phyloP scores from a whole-genome alignment of 177 flowering plant species.

The Vitis hybrid region DNA sequence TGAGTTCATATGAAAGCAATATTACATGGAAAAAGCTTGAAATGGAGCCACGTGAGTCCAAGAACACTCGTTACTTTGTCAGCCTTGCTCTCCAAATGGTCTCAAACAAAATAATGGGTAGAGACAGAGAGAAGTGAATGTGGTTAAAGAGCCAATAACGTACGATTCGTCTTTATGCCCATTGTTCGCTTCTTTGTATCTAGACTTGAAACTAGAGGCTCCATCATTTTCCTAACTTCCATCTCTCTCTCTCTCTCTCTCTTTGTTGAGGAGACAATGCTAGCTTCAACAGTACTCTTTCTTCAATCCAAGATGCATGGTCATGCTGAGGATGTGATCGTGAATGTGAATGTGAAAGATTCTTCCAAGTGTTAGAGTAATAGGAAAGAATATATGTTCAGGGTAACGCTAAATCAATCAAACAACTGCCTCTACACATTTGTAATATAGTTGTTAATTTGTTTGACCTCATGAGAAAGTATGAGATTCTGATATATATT shows the following conservation, averaged over 20 bases:
- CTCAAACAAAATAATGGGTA: neutral
- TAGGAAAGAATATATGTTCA: no score
- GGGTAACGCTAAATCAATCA: no score
- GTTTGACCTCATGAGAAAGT: no score
- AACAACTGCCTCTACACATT: no score
- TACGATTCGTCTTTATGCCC: conserved; percentile 8
- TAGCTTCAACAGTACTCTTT: no score
- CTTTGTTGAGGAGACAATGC: neutral
- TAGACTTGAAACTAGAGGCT: neutral
- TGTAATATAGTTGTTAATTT: no score
- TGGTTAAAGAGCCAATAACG: neutral
- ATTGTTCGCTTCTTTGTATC: conserved; percentile 3
- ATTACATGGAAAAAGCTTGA: neutral
- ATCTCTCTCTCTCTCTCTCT: neutral
- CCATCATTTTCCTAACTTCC: neutral
- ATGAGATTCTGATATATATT: no score
- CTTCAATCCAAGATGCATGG: no score
- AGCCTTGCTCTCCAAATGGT: neutral
- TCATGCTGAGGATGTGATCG: no score
- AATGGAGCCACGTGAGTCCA: neutral
- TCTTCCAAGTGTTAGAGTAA: no score
- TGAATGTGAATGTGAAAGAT: no score
- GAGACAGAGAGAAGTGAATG: neutral
- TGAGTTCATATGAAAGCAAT: neutral
- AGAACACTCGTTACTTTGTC: neutral